These are phyloP conservation scores for Catharanthus roseus DNA, from an alignment of 257 asterid species.

Conservation along the genomic window DNA sequence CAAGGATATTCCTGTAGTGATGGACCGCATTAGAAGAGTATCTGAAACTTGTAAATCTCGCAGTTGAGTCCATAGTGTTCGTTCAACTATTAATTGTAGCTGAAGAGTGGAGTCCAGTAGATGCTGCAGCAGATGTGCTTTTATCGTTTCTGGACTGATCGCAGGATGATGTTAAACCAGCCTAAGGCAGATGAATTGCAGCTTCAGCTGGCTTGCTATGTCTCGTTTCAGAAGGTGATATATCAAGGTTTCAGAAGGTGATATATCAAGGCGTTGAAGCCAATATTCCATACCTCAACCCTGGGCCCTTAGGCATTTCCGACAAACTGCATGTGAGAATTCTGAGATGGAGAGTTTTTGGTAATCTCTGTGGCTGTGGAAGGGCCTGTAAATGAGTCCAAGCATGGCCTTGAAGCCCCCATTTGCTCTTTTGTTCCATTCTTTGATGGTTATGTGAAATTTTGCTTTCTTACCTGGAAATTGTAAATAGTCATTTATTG, in stretches of 20 bases:
- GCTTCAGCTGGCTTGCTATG: background rate
- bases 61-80: slow-evolving; percentile 19
- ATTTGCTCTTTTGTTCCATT: background rate
- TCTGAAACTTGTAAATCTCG: slow-evolving; percentile 32
- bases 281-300: background rate
- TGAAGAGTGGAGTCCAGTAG: background rate
- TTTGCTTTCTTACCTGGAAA: background rate
- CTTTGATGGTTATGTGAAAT: slow-evolving; percentile 2
- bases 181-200: background rate
- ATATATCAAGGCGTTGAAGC: background rate
- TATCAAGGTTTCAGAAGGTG: background rate
- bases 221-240: no score
- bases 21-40: slow-evolving; percentile 42
- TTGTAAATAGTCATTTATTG: slow-evolving; percentile 13
- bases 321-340: background rate
- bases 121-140: background rate
- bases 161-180: no score
- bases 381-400: background rate
- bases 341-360: slow-evolving; percentile 4
- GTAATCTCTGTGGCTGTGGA: background rate
- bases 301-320: background rate
- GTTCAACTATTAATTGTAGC: slow-evolving; percentile 1
- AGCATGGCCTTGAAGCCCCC: background rate
- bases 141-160: background rate
- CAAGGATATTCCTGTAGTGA: slow-evolving; percentile 36